Evolutionary conservation across 257 asterid species (phyloP).

Genomic region (Primulina huaijiensis): DNA sequence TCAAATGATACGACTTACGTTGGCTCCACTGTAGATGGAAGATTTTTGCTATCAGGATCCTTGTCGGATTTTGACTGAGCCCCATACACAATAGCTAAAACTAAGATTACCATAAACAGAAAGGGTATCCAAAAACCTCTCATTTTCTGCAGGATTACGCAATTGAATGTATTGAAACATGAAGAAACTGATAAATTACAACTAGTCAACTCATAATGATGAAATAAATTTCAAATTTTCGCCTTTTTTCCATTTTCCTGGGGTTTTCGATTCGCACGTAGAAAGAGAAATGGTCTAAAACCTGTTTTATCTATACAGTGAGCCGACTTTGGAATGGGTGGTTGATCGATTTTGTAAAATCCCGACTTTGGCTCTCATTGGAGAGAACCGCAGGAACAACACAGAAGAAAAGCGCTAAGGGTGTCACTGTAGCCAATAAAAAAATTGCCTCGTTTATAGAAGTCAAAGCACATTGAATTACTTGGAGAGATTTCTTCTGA

Average conservation of each 20-base stretch:
- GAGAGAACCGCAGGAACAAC: not conserved
- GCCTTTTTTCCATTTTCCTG: not conserved
- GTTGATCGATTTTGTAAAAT: too few relatives aligned
- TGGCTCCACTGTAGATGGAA: slow-evolving; percentile 40
- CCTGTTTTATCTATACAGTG: not conserved
- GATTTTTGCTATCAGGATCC: slow-evolving; percentile 31
- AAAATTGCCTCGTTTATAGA: not conserved
- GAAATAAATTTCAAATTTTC: not conserved
- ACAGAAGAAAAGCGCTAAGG: not conserved
- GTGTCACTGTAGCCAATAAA: not conserved
- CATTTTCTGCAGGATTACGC: slow-evolving; percentile 29
- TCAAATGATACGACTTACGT: slow-evolving; percentile 43
- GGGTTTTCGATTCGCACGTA: slow-evolving; percentile 39
- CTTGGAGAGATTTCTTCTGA: not conserved
- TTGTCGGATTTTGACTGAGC: slow-evolving; percentile 40
- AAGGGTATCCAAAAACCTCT: slow-evolving; percentile 40
- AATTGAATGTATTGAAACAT: slow-evolving; percentile 18
- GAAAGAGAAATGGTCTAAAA: slow-evolving; percentile 6
- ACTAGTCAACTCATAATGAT: not conserved
- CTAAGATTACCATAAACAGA: slow-evolving; percentile 40
- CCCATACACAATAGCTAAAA: slow-evolving; percentile 47
- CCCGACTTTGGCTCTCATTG: not conserved
- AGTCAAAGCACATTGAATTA: not conserved
- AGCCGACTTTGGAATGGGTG: not conserved
- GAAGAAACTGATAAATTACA: not conserved